Base-by-base conservation (phyloP, 257 asterid species). In the Phtheirospermum japonicum region DNA sequence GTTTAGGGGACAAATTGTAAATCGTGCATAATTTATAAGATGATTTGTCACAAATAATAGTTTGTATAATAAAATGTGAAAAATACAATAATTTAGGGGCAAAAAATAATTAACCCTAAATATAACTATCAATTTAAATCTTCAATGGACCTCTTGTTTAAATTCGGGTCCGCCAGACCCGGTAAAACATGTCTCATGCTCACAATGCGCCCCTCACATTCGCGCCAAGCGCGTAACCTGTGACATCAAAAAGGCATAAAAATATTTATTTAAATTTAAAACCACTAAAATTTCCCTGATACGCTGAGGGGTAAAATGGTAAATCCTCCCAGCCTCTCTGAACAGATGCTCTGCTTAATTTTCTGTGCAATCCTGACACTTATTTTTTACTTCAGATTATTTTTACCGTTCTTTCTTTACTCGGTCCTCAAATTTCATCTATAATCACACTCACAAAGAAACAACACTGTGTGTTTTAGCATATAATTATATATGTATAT, bases 161-260 rank as follows among this genome's bases (percentile, higher is more conserved):
- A 23, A 23, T 23, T 23, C 28, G 28, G 28, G 28, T 23, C 28
- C 28, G 3, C 28, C 28, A 23, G 28, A 23, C 28, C 40, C 45
- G 61, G 19, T 18, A 26, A 54, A 43, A 56, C 12, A 45, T 36
- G 58, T 17, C 40, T 59, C 28, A 3, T 3, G 2, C 28, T 3
- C 28, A 49, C 61, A 43, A 51, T 59, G 56, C 59, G 40, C 18
- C 67, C 34, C 13, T 49, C 28, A 11, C 12, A 19, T 59, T 66
- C 57, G 77, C 69, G 70, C 73, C 69, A 66, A 37, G 23, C 63
- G 39, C 28, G 28, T 23, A 23, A 23, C 28, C 28, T 23, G 28
- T 23, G 28, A 23, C 3, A 23, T 23, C 28, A 23, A 23, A 23
- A 33, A 2, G 9, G 9, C 39, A 33, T 0, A 33, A 5, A 2